phyloP scores from a whole-genome alignment of 768 basidiomycete genomes.

The Boletus eberwhitei region DNA sequence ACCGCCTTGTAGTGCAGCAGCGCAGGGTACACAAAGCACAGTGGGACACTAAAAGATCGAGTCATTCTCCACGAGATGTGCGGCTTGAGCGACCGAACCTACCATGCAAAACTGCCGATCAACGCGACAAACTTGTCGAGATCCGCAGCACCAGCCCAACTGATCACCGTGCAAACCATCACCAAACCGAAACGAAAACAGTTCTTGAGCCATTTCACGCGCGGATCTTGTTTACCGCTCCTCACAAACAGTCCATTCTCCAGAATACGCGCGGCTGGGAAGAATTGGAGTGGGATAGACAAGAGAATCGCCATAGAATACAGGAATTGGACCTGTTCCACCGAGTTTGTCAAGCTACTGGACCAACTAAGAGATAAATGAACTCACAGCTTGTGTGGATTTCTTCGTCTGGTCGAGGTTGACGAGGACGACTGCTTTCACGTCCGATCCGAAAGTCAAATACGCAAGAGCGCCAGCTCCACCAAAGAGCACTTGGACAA shows the following conservation, averaged over 20 bases:
- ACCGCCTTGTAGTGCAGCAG: conserved; percentile 90
- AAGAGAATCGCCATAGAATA: conserved; percentile 92
- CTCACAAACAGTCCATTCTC: conserved; percentile 91
- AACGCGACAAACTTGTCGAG: conserved; percentile 95
- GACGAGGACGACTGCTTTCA: conserved; percentile 92
- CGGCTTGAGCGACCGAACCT: conserved; percentile 23
- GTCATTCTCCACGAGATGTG: conserved; percentile 11
- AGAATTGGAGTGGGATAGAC: conserved; percentile 91
- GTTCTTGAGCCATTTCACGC: conserved; percentile 98
- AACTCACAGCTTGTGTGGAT: conserved; percentile 81
- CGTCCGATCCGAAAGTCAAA: conserved; percentile 78
- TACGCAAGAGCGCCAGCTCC: conserved; percentile 87
- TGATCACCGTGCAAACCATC: conserved; percentile 75
- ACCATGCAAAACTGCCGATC: conserved; percentile 94
- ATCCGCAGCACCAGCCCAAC: conserved; percentile 80
- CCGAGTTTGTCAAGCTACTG: not conserved
- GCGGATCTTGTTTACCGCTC: conserved; percentile 75
- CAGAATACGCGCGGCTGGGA: conserved; percentile 96
- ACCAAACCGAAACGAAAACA: conserved; percentile 75
- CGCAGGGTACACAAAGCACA: conserved; percentile 93
- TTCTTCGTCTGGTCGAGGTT: conserved; percentile 83
- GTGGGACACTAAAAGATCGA: conserved; percentile 61
- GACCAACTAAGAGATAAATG: conserved; percentile 16
- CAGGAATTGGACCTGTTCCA: conserved; percentile 66
- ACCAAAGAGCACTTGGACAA: conserved; percentile 68